Evolutionary conservation across 306 rosid genomes (phyloP).

Genomic region (Cicer bijugum): DNA sequence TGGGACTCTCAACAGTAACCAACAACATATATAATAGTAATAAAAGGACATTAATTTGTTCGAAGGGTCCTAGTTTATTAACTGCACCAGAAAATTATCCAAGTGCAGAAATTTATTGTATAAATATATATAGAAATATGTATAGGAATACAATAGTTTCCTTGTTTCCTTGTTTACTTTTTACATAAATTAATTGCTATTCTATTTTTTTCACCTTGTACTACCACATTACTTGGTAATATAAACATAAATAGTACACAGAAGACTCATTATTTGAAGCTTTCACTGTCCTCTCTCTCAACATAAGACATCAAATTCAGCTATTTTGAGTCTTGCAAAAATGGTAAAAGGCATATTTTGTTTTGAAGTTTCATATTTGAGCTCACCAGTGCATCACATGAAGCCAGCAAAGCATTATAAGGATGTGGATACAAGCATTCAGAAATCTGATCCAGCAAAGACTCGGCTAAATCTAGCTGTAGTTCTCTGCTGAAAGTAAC

Average conservation of each 20-base stretch:
- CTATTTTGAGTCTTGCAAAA: slow-evolving; percentile 37
- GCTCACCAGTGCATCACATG: slow-evolving; percentile 78
- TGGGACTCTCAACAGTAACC: background rate
- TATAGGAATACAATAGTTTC: slow-evolving; percentile 1
- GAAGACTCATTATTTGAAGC: slow-evolving; percentile 30
- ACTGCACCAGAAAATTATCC: slow-evolving; percentile 7
- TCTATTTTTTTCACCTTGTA: background rate
- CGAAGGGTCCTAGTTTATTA: slow-evolving; percentile 21
- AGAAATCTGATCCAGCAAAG: slow-evolving; percentile 66
- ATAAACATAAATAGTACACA: slow-evolving; percentile 1
- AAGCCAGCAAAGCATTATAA: slow-evolving; percentile 65
- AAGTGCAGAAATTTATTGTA: background rate
- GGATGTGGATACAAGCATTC: slow-evolving; percentile 51
- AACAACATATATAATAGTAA: slow-evolving; percentile 34
- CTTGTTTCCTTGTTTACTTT: slow-evolving; percentile 7
- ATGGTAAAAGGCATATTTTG: slow-evolving; percentile 23
- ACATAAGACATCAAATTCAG: slow-evolving; percentile 19
- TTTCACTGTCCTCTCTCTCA: slow-evolving; percentile 21
- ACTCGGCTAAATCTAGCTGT: slow-evolving; percentile 76
- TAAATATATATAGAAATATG: background rate
- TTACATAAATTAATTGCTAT: slow-evolving; percentile 1
- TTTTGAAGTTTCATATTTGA: slow-evolving; percentile 33
- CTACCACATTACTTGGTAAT: slow-evolving; percentile 23
- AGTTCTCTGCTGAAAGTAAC: slow-evolving; percentile 61
- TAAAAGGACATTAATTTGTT: slow-evolving; percentile 4